Base-by-base conservation (phyloP, 768 basidiomycete species). In the Suillus discolor region DNA sequence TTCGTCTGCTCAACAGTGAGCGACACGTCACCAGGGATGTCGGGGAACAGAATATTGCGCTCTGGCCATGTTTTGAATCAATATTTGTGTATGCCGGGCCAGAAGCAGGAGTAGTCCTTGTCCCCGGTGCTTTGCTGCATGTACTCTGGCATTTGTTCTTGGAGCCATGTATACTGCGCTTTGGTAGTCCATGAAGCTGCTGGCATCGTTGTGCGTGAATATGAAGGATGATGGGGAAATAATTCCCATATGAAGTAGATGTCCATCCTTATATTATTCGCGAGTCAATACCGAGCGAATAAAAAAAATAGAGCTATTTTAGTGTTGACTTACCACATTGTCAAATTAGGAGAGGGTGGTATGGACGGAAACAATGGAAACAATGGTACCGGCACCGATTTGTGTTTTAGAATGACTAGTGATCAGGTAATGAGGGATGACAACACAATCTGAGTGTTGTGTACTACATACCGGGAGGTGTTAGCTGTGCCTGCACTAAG, bases 1-100 rank as follows among this genome's bases (percentile, higher is more conserved):
- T 23, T 20, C 6, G 36, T 42, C 5, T 59, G 51, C 25, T 42
- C 2, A 12, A 13, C 31, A 15, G 44, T 45, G 7, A 45, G 44
- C 4, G 20, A 20, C 44, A 64, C 42, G 0, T 42, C 15, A 11
- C 41, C 42, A 28, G 34, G 18, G 12, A 45, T 36, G 23, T 38
- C 5, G 6, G 63, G 63, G 38, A 64, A 42, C 23, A 25, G 13
- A 25, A 28, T 39, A 7, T 16, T 13, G 1, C 25, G 7, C 54
- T 64, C 63, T 20, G 53, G 63, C 63, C 63, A 64, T 0, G 13
- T 64, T n/a, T 18, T 25, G 34, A 64, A 64, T 54, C 63, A 64
- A n/a, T 45, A 4, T 45, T 45, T 45, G 44, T 45, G 44, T 3
- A 45, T n/a, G 3, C 8, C 4, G 4, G 44, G 44, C 44, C 44